Conservation (phyloP, 805 yeast genomes). For the Zygotorulaspora florentina region DNA sequence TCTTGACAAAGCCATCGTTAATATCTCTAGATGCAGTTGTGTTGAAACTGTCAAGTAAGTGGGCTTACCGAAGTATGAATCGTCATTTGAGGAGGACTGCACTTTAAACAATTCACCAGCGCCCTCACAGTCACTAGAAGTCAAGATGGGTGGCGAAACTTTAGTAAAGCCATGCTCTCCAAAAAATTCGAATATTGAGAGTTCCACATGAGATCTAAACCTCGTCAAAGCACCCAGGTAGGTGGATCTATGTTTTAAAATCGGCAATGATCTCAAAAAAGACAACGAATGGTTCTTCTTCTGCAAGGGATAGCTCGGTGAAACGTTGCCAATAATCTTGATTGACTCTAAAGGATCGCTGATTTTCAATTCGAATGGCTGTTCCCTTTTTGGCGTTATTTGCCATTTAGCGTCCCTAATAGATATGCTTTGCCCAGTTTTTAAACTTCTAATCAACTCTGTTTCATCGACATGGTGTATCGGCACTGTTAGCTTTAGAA, state of each 20-base stretch:
- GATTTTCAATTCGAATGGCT: constrained; percentile 48
- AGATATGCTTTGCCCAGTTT: constrained; percentile 46
- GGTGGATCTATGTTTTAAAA: constrained; percentile 68
- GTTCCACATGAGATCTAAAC: constrained; percentile 65
- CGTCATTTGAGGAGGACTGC: constrained; percentile 31
- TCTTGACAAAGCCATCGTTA: constrained; percentile 66
- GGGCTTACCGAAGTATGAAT: constrained; percentile 54
- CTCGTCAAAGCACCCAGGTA: constrained; percentile 64
- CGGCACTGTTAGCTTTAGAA: constrained; percentile 53
- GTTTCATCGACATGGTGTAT: constrained; percentile 24
- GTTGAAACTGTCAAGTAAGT: constrained; percentile 85
- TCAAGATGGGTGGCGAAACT: constrained; percentile 81
- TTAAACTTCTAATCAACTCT: constrained; percentile 29
- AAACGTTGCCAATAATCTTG: constrained; percentile 56
- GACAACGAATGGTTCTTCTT: constrained; percentile 68
- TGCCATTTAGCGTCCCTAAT: constrained; percentile 37
- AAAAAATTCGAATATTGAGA: constrained; percentile 52
- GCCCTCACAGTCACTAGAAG: constrained; percentile 94
- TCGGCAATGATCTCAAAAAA: constrained; percentile 67
- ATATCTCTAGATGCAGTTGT: constrained; percentile 82
- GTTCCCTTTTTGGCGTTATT: constrained; percentile 37
- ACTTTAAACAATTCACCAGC: constrained; percentile 86
- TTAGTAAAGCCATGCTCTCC: constrained; percentile 52
- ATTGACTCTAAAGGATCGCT: constrained; percentile 35
- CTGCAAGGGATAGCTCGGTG: constrained; percentile 71